Evolutionary conservation across 306 rosid species (phyloP), one percentile per base, ranked within the genome.

Genomic region (Fragaria iinumae): DNA sequence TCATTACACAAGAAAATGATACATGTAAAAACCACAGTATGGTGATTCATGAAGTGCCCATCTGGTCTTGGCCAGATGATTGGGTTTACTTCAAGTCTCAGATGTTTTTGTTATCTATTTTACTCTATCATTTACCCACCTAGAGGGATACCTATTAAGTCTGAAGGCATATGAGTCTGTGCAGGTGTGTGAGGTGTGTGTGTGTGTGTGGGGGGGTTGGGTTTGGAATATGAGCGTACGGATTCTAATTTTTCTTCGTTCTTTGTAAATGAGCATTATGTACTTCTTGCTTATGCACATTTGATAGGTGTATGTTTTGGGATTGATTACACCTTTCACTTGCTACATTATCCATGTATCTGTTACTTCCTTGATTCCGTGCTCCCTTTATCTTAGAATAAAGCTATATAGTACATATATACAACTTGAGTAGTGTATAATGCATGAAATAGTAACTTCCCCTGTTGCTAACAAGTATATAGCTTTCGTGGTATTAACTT

Each of bases 391-490:
- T 47, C 74, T 47, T 27, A 14, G 50, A n/a, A 70, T 27, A 44
- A 74, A 5, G 3, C 11, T 13, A 50, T 17, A n/a, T 48, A 12
- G 6, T 48, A 48, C 18, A 12, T 48, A 48, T 14, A 48, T 1
- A 48, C 18, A 1, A 13, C 18, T 48, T 48, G 55, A 18, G 44
- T 25, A 16, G n/a, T 36, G 65, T 34, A 39, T 32, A 62, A 36
- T 21, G 41, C 27, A 8, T 45, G 36, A 17, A 23, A 8, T 13
- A 25, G 66, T 72, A 66, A 56, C 49, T 57, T 34, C 20, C 10
- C 52, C 4, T 56, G 76, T 83, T 80, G 71, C 38, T 78, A 71
- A 72, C 64, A 55, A 72, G 74, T 76, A 53, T 72, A 64, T 52
- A 60, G 16, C 71, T 16, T 80, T 52, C 8, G 66, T n/a, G 43